phyloP scores from a whole-genome alignment of 495 filamentous ascomycete genomes.

The Pseudevernia furfuracea region DNA sequence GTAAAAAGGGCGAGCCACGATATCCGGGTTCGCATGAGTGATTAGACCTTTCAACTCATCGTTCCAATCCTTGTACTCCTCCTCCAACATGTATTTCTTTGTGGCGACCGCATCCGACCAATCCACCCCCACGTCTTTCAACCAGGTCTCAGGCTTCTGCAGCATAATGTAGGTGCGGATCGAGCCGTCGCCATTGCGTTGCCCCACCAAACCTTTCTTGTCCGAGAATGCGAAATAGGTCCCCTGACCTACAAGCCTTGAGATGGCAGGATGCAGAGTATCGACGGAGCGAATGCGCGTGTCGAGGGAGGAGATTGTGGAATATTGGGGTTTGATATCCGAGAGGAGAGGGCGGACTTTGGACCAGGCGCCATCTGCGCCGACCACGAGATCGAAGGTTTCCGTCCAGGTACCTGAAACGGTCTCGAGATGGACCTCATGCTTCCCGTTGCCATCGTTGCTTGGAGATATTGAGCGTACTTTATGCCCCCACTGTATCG shows the following conservation, averaged over 20 bases:
- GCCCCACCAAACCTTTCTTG: constrained; percentile 34
- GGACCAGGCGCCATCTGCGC: constrained; percentile 41
- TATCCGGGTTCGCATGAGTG: constrained; percentile 13
- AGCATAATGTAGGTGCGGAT: constrained; percentile 31
- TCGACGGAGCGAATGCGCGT: constrained; percentile 29
- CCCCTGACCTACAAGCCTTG: constrained; percentile 37
- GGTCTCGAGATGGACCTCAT: constrained; percentile 25
- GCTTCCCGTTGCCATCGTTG: constrained; percentile 28
- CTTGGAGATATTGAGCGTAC: constrained; percentile 26
- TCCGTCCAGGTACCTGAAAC: constrained; percentile 19
- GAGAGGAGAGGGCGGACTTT: constrained; percentile 41
- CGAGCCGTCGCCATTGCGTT: constrained; percentile 41
- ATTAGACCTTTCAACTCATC: constrained; percentile 21
- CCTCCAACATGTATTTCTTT: constrained; percentile 15
- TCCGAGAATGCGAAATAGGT: constrained; percentile 35
- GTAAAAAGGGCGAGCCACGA: constrained; percentile 32
- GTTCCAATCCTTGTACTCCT: constrained; percentile 27
- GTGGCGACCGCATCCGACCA: constrained; percentile 1
- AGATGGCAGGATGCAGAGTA: constrained; percentile 29
- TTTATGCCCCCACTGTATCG: constrained; percentile 28
- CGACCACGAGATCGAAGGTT: constrained; percentile 42
- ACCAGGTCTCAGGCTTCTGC: constrained; percentile 33
- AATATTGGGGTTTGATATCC: constrained; percentile 41
- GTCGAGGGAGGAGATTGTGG: constrained; percentile 37
- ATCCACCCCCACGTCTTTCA: constrained; percentile 29